phyloP scores from a whole-genome alignment of 129 eudicot genomes.

The Pulicaria dysenterica region DNA sequence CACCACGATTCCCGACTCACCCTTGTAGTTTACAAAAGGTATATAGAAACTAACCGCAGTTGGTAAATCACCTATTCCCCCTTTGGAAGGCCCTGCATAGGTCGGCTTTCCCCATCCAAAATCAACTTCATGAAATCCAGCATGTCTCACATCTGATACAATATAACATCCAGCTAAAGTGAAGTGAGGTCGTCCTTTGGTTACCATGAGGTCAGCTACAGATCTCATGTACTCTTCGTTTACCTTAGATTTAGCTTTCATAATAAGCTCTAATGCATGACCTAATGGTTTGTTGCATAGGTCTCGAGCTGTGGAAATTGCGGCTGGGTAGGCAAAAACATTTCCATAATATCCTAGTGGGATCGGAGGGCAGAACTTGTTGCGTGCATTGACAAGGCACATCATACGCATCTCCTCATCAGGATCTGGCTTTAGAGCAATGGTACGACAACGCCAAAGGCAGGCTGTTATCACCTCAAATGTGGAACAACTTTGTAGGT shows the following conservation, averaged over 20 bases:
- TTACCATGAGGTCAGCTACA: slow-evolving; percentile 32
- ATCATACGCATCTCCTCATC: slow-evolving; percentile 26
- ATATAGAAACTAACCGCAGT: neutral
- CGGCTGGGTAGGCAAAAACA: slow-evolving; percentile 22
- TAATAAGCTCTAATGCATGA: slow-evolving; percentile 39
- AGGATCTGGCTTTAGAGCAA: slow-evolving; percentile 28
- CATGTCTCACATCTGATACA: neutral
- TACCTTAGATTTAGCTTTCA: slow-evolving; percentile 29
- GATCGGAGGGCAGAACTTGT: slow-evolving; percentile 12
- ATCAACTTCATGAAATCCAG: slow-evolving; percentile 10
- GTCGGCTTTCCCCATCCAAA: slow-evolving; percentile 47
- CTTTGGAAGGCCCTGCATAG: slow-evolving; percentile 28
- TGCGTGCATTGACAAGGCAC: slow-evolving; percentile 24
- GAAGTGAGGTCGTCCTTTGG: slow-evolving; percentile 23
- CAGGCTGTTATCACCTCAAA: slow-evolving; percentile 44
- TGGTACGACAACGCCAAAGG: slow-evolving; percentile 48
- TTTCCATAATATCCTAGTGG: slow-evolving; percentile 53
- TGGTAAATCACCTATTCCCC: neutral
- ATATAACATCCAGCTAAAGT: neutral
- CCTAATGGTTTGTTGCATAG: slow-evolving; percentile 22
- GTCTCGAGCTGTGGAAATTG: slow-evolving; percentile 30
- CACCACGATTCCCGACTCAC: slow-evolving; percentile 32
- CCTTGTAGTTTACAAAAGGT: neutral
- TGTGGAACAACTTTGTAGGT: slow-evolving; percentile 4
- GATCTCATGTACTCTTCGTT: slow-evolving; percentile 41